Conservation (phyloP, 2,329 filamentous ascomycete genomes). For the Diplodia sapinea region DNA sequence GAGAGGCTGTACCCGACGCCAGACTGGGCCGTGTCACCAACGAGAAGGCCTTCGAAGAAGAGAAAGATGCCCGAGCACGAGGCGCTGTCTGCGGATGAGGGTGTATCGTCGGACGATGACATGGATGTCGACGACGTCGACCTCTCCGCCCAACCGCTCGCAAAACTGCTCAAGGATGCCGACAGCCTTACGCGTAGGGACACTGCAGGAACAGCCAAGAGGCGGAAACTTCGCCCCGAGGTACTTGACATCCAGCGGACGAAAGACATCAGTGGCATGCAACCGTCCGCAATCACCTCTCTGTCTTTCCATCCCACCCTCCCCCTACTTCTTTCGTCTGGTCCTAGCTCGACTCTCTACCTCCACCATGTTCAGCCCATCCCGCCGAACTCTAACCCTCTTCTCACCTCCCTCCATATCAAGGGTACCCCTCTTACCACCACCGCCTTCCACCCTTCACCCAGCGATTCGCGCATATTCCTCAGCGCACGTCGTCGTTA, state of each 20-base stretch:
- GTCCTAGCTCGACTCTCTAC: constrained; percentile 81
- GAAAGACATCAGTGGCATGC: constrained; percentile 80
- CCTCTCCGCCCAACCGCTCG: constrained; percentile 75
- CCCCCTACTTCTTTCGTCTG: constrained; percentile 87
- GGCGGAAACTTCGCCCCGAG: constrained; percentile 80
- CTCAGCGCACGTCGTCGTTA: constrained; percentile 86
- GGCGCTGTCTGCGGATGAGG: constrained; percentile 55
- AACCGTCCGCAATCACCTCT: constrained; percentile 79
- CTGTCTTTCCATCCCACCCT: constrained; percentile 89
- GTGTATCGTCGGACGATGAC: constrained; percentile 62
- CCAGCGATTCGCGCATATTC: constrained; percentile 78
- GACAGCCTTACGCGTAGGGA: constrained; percentile 65
- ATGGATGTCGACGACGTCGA: constrained; percentile 55
- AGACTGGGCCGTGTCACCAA: constrained; percentile 62
- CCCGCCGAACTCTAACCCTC: constrained; percentile 80
- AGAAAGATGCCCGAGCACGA: constrained; percentile 50
- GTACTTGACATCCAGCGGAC: constrained; percentile 88
- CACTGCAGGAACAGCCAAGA: constrained; percentile 59
- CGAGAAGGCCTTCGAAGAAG: constrained; percentile 50
- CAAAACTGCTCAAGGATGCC: constrained; percentile 77
- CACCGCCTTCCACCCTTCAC: constrained; percentile 74
- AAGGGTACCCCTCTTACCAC: constrained; percentile 82
- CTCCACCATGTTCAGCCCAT: constrained; percentile 86
- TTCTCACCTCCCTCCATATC: constrained; percentile 87
- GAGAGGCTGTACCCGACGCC: constrained; percentile 66